Base-by-base conservation (phyloP, 1,284 basidiomycete genomes). In the Malassezia vespertilionis region DNA sequence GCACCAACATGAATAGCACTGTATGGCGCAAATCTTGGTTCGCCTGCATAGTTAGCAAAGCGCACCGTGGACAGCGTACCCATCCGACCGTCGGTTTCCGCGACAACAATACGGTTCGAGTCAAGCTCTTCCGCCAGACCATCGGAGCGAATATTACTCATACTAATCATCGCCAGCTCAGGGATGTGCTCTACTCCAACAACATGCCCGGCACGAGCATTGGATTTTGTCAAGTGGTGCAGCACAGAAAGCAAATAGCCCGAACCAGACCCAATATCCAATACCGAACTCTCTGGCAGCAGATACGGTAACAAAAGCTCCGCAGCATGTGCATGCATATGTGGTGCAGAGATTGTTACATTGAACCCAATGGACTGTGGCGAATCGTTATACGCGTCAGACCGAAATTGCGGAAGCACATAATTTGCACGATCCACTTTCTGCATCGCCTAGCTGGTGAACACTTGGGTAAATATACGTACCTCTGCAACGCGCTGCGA, bases 1-100 rank as follows among this genome's bases (percentile, higher is more conserved):
- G 91, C 91, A 4, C 91, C 91, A 17, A 96, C 91, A 61, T 97
- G 91, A 37, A 96, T 96, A 0, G 80, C 83, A 56, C 86, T 79
- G 68, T 83, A 93, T 0, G 86, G 86, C 0, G 79, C 87, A 78
- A 55, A 44, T 1, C 6, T 1, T 22, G 40, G 30, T 14, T 57
- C 45, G 18, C 71, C 61, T 57, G 34, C 32, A n/a, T 20, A 11
- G 23, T 34, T 14, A 40, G 31, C 40, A n/a, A n/a, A n/a, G 27
- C 12, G 21, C 23, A 14, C 33, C 12, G 7, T 36, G 5, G 20
- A 15, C 18, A 36, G 23, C 42, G 7, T 38, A 74, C 88, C 88
- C 62, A 79, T 65, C 46, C 90, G 75, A 2, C 90, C 90, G 69
- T 96, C 91, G 0, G 84, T 87, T 0, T 73, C 72, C 1, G 88